Percentiles rank a stretch among this genome's conserved stretches.
phyloP scores from a whole-genome alignment of 1,284 basidiomycete species.

The Leccinum colubrinum region DNA sequence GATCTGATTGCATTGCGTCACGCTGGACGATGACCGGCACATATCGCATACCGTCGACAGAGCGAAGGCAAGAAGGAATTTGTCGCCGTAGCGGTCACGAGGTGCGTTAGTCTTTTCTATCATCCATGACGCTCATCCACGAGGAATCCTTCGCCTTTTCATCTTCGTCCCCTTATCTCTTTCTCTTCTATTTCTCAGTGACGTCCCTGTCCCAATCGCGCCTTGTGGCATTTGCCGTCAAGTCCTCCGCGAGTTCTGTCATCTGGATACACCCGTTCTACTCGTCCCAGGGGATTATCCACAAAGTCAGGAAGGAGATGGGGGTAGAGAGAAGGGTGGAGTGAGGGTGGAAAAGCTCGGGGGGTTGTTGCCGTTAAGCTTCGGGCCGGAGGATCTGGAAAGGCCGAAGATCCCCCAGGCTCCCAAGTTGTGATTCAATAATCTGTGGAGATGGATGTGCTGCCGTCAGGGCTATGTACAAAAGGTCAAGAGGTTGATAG shows the following conservation, averaged over 20 bases:
- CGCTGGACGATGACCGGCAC: not conserved
- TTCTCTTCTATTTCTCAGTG: slow-evolving; percentile 21
- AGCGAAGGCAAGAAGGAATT: slow-evolving; percentile 76
- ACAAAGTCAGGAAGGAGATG: slow-evolving; percentile 15
- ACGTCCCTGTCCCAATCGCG: slow-evolving; percentile 63
- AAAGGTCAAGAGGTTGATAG: not conserved
- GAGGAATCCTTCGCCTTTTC: not conserved
- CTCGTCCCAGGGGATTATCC: slow-evolving; percentile 75
- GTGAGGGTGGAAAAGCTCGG: slow-evolving; percentile 58
- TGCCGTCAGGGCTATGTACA: not conserved
- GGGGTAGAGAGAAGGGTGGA: not conserved
- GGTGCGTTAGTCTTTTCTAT: slow-evolving; percentile 38
- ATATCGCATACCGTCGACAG: slow-evolving; percentile 40
- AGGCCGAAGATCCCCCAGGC: not conserved
- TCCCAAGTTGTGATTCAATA: not conserved
- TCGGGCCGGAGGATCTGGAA: slow-evolving; percentile 64
- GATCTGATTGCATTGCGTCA: not conserved
- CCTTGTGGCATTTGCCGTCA: slow-evolving; percentile 94
- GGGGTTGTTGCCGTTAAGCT: slow-evolving; percentile 81
- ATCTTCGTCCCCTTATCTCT: not conserved
- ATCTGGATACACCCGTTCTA: slow-evolving; percentile 71
- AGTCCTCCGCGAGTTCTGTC: slow-evolving; percentile 87
- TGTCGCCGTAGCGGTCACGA: slow-evolving; percentile 70
- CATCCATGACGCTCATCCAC: not conserved
- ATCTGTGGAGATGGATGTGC: not conserved